Base-by-base conservation (phyloP, 2,329 filamentous ascomycete species). In the Xylariaceae sp. region DNA sequence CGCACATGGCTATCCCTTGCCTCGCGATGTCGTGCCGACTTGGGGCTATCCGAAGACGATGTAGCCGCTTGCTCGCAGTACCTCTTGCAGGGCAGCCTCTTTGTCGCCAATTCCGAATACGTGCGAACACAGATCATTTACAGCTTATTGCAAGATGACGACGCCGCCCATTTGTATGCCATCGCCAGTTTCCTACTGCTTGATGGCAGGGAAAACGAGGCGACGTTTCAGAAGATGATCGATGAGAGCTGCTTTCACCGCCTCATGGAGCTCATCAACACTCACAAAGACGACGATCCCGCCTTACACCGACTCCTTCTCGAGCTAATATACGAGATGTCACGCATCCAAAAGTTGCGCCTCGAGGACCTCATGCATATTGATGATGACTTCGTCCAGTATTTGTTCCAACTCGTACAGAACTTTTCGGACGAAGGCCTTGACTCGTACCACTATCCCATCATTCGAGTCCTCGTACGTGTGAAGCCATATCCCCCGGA, bases 261-360 rank as follows among this genome's bases (percentile, higher is more conserved):
- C 37, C 78, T 99, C 49, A 78, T 97, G 37, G 90, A 96, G 64
- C 78, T 99, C 65, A 87, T 97, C 62, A 83, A 87, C 69, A 80
- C 78, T 49, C 82, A 82, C 62, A 81, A 80, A 64, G 82, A 87
- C 45, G 79, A 85, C 51, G 88, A 92, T 70, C 80, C 84, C 23
- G 81, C 84, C 55, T 78, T 97, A 61, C 90, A 97, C 75, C 85
- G 88, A 41, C 77, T 94, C 62, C 78, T 97, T 55, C 80, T 99
- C 68, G 89, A 97, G 74, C 78, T 99, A 58, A 82, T 97, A 71
- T 99, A 96, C 75, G 94, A 97, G 78, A 97, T 97, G 89, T 92
- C 91, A 50, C 84, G 95, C 61, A 91, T 97, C 72, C 92, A 97
- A 74, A 84, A 87, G 63, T 77, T 99, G 61, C 87, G 83, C 57